Evolutionary conservation across 257 asterid genomes (phyloP), one percentile per base, ranked within the genome.

Genomic region (Solanum pinnatisectum): DNA sequence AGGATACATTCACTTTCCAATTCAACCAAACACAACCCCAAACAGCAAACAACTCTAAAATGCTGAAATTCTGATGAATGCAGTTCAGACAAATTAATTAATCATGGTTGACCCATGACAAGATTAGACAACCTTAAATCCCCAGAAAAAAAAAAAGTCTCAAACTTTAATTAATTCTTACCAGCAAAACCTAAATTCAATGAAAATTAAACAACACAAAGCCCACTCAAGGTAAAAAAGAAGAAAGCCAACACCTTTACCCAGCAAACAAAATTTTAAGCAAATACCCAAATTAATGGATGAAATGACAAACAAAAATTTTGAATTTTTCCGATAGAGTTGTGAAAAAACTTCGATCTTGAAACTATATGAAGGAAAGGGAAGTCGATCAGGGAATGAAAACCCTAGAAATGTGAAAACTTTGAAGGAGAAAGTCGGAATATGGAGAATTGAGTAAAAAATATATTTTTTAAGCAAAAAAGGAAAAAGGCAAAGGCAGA

Each of bases 1-100:
- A 87, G 90, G 89, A 86, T 92, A 42, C 91, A 89, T 91, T 92
- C 86, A 90, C 95, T 91, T 84, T 88, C 23, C 83, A 44, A 63
- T 78, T 37, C 68, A 60, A 25, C 84, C 46, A 81, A 86, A 79
- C 89, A 81, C 33, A 73, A 60, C 60, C 82, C 82, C 88, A 86
- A 23, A 72, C 36, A 23, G 27, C 20, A 44, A 40, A 42, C 77
- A 16, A 42, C 39, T 85, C 42, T 39, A 14, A 39, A 85, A 44
- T 85, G 87, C 87, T 42, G 78, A 68, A 65, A 63, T 52, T 63
- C 37, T 13, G 60, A 87, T 56, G 65, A 60, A 85, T 67, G 87
- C 78, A 70, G 78, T 68, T 23, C 87, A 37, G 71, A 39, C 8
- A 42, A 85, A 85, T 65, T 46, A 85, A 84, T 20, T 82, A 82